These are phyloP conservation scores for Arachis hypogaea DNA, from an alignment of 306 rosid species.

Conservation along the genomic window DNA sequence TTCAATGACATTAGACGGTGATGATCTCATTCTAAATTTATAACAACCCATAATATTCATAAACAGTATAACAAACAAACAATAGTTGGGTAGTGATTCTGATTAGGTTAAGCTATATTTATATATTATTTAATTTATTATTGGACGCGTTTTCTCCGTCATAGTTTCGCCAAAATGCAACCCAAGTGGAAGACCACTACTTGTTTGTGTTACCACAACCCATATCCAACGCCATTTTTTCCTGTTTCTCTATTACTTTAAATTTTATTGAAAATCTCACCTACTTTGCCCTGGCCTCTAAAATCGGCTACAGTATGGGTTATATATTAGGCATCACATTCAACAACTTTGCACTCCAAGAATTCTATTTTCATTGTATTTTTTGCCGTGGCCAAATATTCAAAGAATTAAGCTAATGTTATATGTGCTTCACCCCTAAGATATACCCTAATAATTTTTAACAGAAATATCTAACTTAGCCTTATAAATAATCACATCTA, in stretches of 20 bases:
- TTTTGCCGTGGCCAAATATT: too few relatives aligned
- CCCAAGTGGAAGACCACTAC: conserved; percentile 38
- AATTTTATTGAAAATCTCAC: conserved; percentile 21
- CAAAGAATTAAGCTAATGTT: too few relatives aligned
- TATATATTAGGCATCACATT: background rate
- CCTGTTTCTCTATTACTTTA: background rate
- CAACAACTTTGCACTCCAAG: background rate
- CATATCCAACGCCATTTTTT: conserved; percentile 29
- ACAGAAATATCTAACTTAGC: too few relatives aligned
- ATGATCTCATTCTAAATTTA: background rate
- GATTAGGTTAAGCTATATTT: background rate
- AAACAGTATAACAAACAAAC: conserved; percentile 10
- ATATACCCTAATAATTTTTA: too few relatives aligned
- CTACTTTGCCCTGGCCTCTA: background rate
- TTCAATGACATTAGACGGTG: conserved; percentile 36
- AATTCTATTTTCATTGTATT: too few relatives aligned
- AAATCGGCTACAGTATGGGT: background rate
- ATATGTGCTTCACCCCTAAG: too few relatives aligned
- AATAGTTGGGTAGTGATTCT: conserved; percentile 19
- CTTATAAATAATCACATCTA: too few relatives aligned
- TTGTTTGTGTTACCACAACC: background rate
- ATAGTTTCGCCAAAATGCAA: conserved; percentile 25
- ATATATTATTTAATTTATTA: background rate
- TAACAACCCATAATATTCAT: conserved; percentile 2
- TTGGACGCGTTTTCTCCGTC: conserved; percentile 44